Conservation (phyloP, 257 asterid genomes). For the Fraxinus anomala region DNA sequence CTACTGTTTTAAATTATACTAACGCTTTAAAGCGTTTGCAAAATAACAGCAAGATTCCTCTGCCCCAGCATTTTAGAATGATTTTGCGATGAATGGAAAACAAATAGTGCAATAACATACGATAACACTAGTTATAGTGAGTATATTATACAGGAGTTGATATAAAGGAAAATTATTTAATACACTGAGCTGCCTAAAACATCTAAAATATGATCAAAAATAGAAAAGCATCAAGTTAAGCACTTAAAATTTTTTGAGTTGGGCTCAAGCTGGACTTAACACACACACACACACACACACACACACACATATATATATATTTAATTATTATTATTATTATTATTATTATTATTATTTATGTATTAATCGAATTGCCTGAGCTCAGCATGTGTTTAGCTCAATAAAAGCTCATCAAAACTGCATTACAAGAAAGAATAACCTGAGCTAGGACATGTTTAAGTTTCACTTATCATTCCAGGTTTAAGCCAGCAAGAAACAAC, state of each 20-base stretch:
- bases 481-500: not conserved
- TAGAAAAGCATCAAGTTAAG: not conserved
- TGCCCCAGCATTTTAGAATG: not conserved
- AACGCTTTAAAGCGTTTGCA: not conserved
- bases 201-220: not conserved
- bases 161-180: not conserved
- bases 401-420: not conserved
- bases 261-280: not conserved
- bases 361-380: not conserved
- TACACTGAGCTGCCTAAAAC: not conserved
- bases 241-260: not conserved
- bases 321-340: too few relatives aligned
- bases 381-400: not conserved
- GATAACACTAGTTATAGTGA: not conserved
- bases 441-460: too few relatives aligned
- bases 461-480: not conserved
- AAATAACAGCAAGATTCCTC: not conserved
- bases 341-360: too few relatives aligned
- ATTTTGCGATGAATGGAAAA: not conserved
- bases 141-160: not conserved
- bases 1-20: not conserved
- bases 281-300: too few relatives aligned
- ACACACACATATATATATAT: too few relatives aligned
- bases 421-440: too few relatives aligned
- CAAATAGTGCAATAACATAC: not conserved